A percentile compares a stretch with the other conserved stretches of the same genome.
phyloP scores from a whole-genome alignment of 768 basidiomycete genomes.

The Tremella fuciformis region DNA sequence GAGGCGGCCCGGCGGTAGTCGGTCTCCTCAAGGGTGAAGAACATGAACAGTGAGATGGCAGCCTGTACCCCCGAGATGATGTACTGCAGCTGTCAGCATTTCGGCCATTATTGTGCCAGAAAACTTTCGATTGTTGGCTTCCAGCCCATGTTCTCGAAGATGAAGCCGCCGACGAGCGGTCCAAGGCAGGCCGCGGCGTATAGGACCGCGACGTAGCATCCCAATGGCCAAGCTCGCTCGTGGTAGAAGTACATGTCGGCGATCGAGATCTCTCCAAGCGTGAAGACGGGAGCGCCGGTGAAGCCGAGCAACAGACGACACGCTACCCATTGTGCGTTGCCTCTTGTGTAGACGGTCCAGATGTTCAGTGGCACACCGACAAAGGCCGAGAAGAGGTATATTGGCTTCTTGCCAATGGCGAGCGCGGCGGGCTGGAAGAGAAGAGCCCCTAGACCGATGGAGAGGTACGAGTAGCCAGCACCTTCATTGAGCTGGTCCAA shows the following conservation, averaged over 20 bases:
- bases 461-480: slow-evolving; percentile 19
- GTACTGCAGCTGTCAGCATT: slow-evolving; percentile 11
- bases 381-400: slow-evolving; percentile 13
- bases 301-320: slow-evolving; percentile 19
- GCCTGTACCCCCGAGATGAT: slow-evolving; percentile 12
- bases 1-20: slow-evolving; percentile 11
- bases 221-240: slow-evolving; percentile 11
- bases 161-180: slow-evolving; percentile 16
- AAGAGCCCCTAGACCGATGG: slow-evolving; percentile 18
- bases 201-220: slow-evolving; percentile 14
- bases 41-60: slow-evolving; percentile 14
- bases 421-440: slow-evolving; percentile 19
- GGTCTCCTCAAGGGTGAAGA: slow-evolving; percentile 27
- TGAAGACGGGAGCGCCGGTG: slow-evolving; percentile 13
- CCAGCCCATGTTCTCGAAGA: slow-evolving; percentile 19
- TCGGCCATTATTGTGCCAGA: not conserved
- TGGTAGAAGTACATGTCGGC: slow-evolving; percentile 17
- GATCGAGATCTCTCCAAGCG: slow-evolving; percentile 20
- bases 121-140: slow-evolving; percentile 16
- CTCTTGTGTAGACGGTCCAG: slow-evolving; percentile 13
- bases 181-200: slow-evolving; percentile 14
- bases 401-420: slow-evolving; percentile 20
- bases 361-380: slow-evolving; percentile 15
- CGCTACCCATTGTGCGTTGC: slow-evolving; percentile 21
- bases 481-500: slow-evolving; percentile 22